Evolutionary conservation across 148 eudicot genomes (phyloP), one percentile per base, ranked within the genome.

Genomic region (Hydrangea macrophylla): DNA sequence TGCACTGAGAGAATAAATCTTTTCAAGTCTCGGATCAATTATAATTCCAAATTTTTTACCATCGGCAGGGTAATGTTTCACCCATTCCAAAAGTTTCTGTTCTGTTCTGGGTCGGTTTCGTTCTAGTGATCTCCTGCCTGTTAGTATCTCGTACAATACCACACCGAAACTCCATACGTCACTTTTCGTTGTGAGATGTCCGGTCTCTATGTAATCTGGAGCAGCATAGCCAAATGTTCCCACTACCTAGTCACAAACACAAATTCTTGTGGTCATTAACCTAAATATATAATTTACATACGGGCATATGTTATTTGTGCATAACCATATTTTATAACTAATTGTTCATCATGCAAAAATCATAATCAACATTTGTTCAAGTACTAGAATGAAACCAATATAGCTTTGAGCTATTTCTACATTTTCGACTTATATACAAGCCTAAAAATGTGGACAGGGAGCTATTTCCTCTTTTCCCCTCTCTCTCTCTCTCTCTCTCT

Each of bases 141-240:
- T 85, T 56, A 92, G 73, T 70, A 92, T 82, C 84, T 92, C 97
- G 45, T 89, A 89, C n/a, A 92, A 45, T 1, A 92, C 97, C 22
- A 92, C 84, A 11, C 97, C 97, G 24, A 86, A 92, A 63, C 97
- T 92, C 87, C 92, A 92, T 4, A 89, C 92, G 51, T 92, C 97
- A 5, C 97, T 92, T 64, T 92, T 89, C 0, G 85, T 25, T 23
- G 95, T 86, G 27, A 92, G 82, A 60, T 85, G 97, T 32, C 97
- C 97, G 0, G 97, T 92, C 72, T 86, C 83, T n/a, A 92, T 69
- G 76, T 92, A 92, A 50, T 92, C 97, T 1, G 97, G 97, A 26
- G 97, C 97, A 22, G 97, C 97, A 58, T 92, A 92, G 9, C 97
- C 97, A 62, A 75, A 74, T 77, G 97, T 92, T n/a, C 97, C 97